A percentile compares a stretch with the other conserved stretches of the same genome.
Conservation (phyloP, 1,284 basidiomycete genomes). For the Pholiota adiposa region DNA sequence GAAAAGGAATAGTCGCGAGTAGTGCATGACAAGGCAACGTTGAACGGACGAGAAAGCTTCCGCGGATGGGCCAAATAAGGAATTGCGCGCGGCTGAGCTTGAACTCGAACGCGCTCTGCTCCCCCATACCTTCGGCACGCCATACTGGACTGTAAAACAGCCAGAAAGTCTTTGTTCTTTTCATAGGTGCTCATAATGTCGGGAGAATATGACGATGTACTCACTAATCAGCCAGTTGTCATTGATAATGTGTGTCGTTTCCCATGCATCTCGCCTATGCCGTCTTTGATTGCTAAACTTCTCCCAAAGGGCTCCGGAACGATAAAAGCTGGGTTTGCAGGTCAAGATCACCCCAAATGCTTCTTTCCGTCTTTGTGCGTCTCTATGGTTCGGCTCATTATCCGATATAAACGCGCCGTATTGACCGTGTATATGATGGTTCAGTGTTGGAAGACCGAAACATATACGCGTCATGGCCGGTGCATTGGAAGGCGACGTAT, state of each 20-base stretch:
- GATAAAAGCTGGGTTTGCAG: constrained; percentile 97
- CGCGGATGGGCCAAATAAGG: constrained; percentile 17
- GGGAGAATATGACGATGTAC: constrained; percentile 86
- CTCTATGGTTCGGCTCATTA: constrained; percentile 41
- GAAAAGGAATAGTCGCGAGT: constrained; percentile 21
- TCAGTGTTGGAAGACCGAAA: constrained; percentile 92
- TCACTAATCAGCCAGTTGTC: constrained; percentile 92
- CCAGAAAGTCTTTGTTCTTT: neutral
- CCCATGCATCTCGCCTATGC: constrained; percentile 21
- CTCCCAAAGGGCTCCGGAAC: constrained; percentile 86
- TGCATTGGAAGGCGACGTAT: constrained; percentile 89
- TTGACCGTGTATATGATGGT: constrained; percentile 26
- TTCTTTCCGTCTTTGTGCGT: constrained; percentile 98
- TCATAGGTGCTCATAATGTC: constrained; percentile 52
- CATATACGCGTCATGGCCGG: constrained; percentile 97
- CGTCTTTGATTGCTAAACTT: constrained; percentile 21
- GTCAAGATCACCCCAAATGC: constrained; percentile 96
- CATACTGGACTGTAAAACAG: constrained; percentile 1
- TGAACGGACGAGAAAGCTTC: constrained; percentile 12
- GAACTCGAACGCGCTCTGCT: constrained; percentile 22
- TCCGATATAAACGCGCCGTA: constrained; percentile 27
- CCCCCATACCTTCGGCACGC: constrained; percentile 5
- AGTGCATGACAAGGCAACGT: constrained; percentile 13
- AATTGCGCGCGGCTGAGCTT: constrained; percentile 22
- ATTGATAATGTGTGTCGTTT: constrained; percentile 86